Conservation (phyloP, 345 rosid genomes). For the Citrus trifoliata region DNA sequence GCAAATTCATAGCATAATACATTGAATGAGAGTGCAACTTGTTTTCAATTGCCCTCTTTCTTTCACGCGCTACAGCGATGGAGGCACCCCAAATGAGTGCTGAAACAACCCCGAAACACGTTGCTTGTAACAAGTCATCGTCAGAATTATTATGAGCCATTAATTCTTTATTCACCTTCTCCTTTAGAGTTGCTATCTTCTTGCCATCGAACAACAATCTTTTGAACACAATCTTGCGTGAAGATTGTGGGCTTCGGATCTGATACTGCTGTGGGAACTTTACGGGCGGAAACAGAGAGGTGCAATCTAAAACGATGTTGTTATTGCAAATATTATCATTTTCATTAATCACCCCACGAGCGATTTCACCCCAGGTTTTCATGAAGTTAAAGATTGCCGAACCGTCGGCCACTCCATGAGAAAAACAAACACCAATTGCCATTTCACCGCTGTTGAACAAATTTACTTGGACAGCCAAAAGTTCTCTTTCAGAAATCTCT, state of each 20-base stretch:
- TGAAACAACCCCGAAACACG: constrained; percentile 1
- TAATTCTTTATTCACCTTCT: neutral
- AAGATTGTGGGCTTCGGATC: neutral
- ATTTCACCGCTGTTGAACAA: constrained; percentile 24
- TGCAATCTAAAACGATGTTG: constrained; percentile 6
- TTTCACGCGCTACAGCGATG: too few relatives aligned
- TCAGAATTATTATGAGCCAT: neutral
- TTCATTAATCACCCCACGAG: neutral
- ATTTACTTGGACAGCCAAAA: constrained; percentile 21
- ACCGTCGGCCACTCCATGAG: constrained; percentile 25
- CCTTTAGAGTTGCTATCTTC: too few relatives aligned
- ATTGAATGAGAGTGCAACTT: too few relatives aligned
- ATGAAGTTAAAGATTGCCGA: neutral
- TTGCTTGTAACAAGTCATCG: too few relatives aligned
- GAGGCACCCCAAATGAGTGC: too few relatives aligned
- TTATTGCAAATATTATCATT: too few relatives aligned
- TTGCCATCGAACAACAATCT: too few relatives aligned
- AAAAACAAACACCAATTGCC: constrained; percentile 17
- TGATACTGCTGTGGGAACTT: neutral
- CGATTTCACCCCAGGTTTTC: constrained; percentile 17
- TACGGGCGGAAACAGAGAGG: constrained; percentile 14
- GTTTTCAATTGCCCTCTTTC: too few relatives aligned
- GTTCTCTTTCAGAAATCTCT: neutral
- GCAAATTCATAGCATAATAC: too few relatives aligned
- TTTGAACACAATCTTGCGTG: neutral